Conservation (phyloP, 1,284 basidiomycete genomes). For the Rhodotorula sp. region DNA sequence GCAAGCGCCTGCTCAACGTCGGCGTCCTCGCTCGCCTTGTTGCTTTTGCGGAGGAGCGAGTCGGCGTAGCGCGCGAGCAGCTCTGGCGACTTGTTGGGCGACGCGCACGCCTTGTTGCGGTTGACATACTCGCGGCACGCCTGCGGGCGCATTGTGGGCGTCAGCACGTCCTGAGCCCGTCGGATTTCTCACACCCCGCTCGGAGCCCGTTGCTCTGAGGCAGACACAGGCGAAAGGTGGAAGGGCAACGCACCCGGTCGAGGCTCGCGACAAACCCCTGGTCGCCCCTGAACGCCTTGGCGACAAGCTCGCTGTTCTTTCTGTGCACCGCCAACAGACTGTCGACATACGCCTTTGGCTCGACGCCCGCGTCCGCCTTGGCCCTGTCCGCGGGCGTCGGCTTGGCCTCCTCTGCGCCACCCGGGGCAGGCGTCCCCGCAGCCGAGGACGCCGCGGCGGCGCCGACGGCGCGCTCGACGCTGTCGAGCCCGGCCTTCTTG, state of each 20-base stretch:
- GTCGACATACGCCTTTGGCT: slow-evolving; percentile 91
- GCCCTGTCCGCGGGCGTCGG: slow-evolving; percentile 55
- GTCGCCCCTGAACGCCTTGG: slow-evolving; percentile 87
- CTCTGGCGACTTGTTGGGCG: slow-evolving; percentile 85
- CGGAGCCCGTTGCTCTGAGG: too few species aligned
- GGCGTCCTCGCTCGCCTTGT: slow-evolving; percentile 86
- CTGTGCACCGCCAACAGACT: slow-evolving; percentile 86
- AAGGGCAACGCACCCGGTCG: slow-evolving; percentile 60
- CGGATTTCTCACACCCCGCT: too few species aligned
- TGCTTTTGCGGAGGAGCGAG: slow-evolving; percentile 87
- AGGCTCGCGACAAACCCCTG: slow-evolving; percentile 93
- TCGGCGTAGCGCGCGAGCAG: slow-evolving; percentile 93
- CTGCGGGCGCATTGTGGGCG: too few species aligned
- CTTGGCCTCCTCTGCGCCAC: neutral
- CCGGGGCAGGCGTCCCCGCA: neutral
- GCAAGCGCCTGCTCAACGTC: slow-evolving; percentile 87
- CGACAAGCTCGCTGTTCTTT: slow-evolving; percentile 89
- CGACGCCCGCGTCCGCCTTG: slow-evolving; percentile 46
- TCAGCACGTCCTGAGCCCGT: too few species aligned
- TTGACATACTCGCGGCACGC: slow-evolving; percentile 98
- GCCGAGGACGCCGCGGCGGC: slow-evolving; percentile 7
- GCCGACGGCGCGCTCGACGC: slow-evolving; percentile 71
- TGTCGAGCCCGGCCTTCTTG: slow-evolving; percentile 81
- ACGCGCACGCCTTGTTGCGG: slow-evolving; percentile 84
- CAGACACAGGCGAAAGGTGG: neutral